These are phyloP conservation scores for Penicillium glabrum DNA, from an alignment of 2,329 filamentous ascomycete genomes.

Conservation along the genomic window DNA sequence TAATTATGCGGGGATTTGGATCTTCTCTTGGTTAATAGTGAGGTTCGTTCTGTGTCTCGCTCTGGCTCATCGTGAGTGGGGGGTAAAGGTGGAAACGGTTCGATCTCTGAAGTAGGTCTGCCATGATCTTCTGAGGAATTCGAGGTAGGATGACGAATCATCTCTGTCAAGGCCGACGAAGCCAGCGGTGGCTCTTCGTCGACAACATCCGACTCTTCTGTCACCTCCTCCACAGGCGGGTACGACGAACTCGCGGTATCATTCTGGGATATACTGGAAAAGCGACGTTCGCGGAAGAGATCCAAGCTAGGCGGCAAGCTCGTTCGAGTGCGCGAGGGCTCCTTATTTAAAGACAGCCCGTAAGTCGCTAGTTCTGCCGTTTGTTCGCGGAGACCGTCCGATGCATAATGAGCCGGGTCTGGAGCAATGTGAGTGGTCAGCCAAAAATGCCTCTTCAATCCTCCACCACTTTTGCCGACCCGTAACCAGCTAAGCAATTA, in stretches of 20 bases:
- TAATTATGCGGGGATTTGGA: conserved; percentile 32
- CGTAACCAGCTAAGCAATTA: neutral
- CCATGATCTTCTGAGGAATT: conserved; percentile 21
- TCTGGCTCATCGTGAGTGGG: conserved; percentile 26
- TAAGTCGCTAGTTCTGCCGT: conserved; percentile 85
- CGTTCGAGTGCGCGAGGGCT: conserved; percentile 25
- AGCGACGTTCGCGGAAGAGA: conserved; percentile 25
- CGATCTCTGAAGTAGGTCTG: conserved; percentile 16
- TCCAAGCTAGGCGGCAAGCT: conserved; percentile 31
- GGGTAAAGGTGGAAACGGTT: conserved; percentile 13
- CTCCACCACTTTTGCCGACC: neutral
- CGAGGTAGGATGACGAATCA: conserved; percentile 47
- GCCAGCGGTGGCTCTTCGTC: conserved; percentile 28
- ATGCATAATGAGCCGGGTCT: conserved; percentile 72
- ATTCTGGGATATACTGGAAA: conserved; percentile 9
- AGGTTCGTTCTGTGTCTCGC: conserved; percentile 36
- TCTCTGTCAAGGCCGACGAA: conserved; percentile 51
- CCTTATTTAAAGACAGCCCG: conserved; percentile 59
- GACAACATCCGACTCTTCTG: conserved; percentile 15
- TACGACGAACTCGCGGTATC: conserved; percentile 16
- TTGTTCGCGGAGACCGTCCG: conserved; percentile 75
- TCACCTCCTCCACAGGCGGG: conserved; percentile 6
- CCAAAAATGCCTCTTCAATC: conserved; percentile 2
- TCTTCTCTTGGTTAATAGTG: conserved; percentile 32
- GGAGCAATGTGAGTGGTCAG: conserved; percentile 45